These are phyloP conservation scores for Epichloe bromicola DNA, from an alignment of 2,329 filamentous ascomycete species.

Conservation along the genomic window DNA sequence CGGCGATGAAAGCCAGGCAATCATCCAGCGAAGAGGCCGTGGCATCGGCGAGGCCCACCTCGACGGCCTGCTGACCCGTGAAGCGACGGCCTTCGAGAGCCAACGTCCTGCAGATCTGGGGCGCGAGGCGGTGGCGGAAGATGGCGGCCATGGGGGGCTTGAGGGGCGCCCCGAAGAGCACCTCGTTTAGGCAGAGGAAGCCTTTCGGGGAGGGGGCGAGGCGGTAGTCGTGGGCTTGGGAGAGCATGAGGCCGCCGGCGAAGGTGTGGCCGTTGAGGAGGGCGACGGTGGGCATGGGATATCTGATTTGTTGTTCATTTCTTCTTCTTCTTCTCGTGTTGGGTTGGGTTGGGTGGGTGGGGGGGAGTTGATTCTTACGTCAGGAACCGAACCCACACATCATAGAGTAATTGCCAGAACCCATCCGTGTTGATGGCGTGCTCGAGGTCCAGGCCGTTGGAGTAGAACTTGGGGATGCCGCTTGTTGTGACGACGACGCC, in stretches of 20 bases:
- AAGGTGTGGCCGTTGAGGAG: slow-evolving; percentile 71
- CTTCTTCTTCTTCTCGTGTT: not conserved
- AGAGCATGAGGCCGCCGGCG: slow-evolving; percentile 58
- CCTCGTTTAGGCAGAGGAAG: slow-evolving; percentile 70
- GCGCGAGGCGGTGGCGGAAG: slow-evolving; percentile 55
- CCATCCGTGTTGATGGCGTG: slow-evolving; percentile 46
- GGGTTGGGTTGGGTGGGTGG: too few relatives aligned
- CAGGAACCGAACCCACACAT: slow-evolving; percentile 47
- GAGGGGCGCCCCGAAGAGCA: slow-evolving; percentile 67
- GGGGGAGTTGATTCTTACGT: slow-evolving; percentile 12
- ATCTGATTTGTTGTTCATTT: slow-evolving; percentile 56
- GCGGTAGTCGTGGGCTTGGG: slow-evolving; percentile 76
- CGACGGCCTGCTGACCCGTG: slow-evolving; percentile 47
- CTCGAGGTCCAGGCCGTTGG: slow-evolving; percentile 67
- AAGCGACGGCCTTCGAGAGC: slow-evolving; percentile 65
- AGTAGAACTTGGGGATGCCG: slow-evolving; percentile 66
- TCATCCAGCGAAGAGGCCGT: slow-evolving; percentile 45
- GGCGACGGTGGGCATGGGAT: slow-evolving; percentile 73
- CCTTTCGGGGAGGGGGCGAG: slow-evolving; percentile 58
- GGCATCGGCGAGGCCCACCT: slow-evolving; percentile 54
- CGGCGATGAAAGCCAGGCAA: slow-evolving; percentile 43
- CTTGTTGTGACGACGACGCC: slow-evolving; percentile 70
- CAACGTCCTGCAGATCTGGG: slow-evolving; percentile 45
- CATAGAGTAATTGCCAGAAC: slow-evolving; percentile 53
- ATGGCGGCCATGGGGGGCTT: slow-evolving; percentile 64